These are phyloP conservation scores for Verbascum thapsus DNA, from an alignment of 257 asterid genomes.

Conservation along the genomic window DNA sequence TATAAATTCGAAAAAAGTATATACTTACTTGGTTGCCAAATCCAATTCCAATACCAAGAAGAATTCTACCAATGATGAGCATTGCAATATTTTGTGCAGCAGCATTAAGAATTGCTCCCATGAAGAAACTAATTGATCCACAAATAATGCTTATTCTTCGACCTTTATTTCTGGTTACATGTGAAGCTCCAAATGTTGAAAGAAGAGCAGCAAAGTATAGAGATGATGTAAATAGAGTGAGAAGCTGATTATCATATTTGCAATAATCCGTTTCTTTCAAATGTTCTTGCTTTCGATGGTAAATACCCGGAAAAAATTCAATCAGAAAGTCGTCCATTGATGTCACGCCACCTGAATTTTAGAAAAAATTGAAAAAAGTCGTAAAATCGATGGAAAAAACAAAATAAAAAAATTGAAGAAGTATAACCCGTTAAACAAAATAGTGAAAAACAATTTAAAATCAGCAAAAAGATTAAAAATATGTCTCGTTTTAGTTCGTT, in stretches of 20 bases:
- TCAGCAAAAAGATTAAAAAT: too few relatives aligned
- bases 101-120: constrained; percentile 67
- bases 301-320: constrained; percentile 70
- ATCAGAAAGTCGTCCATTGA: constrained; percentile 76
- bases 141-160: constrained; percentile 61
- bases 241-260: constrained; percentile 73
- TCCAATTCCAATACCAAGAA: constrained; percentile 88
- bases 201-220: constrained; percentile 72
- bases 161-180: constrained; percentile 62
- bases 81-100: constrained; percentile 53
- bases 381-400: too few relatives aligned
- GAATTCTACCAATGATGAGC: constrained; percentile 67
- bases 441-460: too few relatives aligned
- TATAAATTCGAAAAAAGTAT: too few relatives aligned
- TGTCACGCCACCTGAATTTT: constrained; percentile 91
- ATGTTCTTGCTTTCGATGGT: constrained; percentile 51
- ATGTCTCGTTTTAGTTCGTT: too few relatives aligned
- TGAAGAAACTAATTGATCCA: constrained; percentile 69
- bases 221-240: constrained; percentile 82
- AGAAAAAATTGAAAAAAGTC: too few relatives aligned
- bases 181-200: constrained; percentile 66
- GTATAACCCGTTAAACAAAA: too few relatives aligned
- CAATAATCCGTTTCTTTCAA: constrained; percentile 67
- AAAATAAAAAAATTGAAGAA: too few relatives aligned
- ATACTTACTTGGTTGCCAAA: constrained; percentile 78